Evolutionary conservation across 371 early-diverging fungal species (phyloP).

Genomic region (Phascolomyces articulosus): DNA sequence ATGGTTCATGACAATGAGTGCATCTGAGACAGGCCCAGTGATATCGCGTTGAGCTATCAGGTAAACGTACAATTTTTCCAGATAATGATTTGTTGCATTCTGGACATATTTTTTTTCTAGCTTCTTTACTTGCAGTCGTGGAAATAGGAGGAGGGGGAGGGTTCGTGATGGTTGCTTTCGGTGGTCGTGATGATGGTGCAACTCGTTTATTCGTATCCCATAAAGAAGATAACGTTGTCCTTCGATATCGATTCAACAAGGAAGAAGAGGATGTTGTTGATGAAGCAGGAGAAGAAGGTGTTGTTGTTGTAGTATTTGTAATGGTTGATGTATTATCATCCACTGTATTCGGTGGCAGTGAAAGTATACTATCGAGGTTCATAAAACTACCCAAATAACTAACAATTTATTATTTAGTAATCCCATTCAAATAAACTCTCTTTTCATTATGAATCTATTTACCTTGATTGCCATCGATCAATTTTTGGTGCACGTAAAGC

Average conservation of each 20-base stretch:
- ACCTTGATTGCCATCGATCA: conserved; percentile 41
- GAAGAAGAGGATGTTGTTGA: not conserved
- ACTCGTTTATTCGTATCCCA: conserved; percentile 1
- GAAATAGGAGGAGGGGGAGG: too few species aligned
- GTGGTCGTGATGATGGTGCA: conserved; percentile 4
- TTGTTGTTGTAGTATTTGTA: not conserved
- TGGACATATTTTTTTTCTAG: conserved; percentile 20
- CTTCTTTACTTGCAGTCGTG: not conserved
- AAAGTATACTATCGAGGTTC: conserved; percentile 11
- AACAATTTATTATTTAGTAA: too few species aligned
- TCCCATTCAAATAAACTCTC: too few species aligned
- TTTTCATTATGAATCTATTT: not conserved
- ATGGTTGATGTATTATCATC: not conserved
- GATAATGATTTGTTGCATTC: conserved; percentile 31
- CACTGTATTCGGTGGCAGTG: not conserved
- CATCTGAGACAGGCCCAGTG: conserved; percentile 46
- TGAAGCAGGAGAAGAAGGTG: not conserved
- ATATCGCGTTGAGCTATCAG: conserved; percentile 29
- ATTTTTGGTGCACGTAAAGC: conserved; percentile 3
- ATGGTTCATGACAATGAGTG: conserved; percentile 27
- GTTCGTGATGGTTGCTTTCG: not conserved
- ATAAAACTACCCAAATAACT: conserved; percentile 24
- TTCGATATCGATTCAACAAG: not conserved
- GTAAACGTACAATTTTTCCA: conserved; percentile 36
- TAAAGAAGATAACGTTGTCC: not conserved